Conservation (phyloP, 2,329 filamentous ascomycete species). For the Cercospora zeae-maydis region DNA sequence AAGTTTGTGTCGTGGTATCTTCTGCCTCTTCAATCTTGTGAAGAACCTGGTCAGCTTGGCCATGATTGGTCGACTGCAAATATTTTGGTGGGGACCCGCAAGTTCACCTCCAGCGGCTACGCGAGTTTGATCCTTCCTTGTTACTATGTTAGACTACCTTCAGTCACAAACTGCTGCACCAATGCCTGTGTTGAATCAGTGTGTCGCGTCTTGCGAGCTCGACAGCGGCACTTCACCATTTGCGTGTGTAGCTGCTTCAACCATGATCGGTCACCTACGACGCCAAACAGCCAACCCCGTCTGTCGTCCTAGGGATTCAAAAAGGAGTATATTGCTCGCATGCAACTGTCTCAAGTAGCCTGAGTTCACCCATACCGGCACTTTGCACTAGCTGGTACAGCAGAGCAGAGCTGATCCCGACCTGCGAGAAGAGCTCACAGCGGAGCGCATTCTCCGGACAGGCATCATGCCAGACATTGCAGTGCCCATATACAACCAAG, state of each 20-base stretch:
- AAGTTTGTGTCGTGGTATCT: background rate
- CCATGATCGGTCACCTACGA: background rate
- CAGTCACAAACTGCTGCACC: background rate
- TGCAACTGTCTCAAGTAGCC: background rate
- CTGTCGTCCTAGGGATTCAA: no score
- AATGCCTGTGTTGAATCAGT: background rate
- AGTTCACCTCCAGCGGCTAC: background rate
- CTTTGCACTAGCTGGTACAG: background rate
- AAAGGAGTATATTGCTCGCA: background rate
- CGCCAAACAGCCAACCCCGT: background rate
- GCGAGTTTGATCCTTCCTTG: background rate
- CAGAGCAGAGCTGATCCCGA: background rate
- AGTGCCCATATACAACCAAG: background rate
- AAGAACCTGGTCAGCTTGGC: background rate
- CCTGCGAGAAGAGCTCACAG: background rate
- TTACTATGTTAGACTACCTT: no score
- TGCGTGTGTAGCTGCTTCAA: background rate
- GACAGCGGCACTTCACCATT: background rate
- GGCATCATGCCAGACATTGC: background rate
- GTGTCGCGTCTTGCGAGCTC: background rate
- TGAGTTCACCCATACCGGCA: background rate
- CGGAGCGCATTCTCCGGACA: background rate
- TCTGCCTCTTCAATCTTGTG: background rate
- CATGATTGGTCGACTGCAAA: background rate
- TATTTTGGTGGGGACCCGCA: background rate